Base-by-base conservation (phyloP, 1,284 basidiomycete genomes). In the Leccinum huronense region DNA sequence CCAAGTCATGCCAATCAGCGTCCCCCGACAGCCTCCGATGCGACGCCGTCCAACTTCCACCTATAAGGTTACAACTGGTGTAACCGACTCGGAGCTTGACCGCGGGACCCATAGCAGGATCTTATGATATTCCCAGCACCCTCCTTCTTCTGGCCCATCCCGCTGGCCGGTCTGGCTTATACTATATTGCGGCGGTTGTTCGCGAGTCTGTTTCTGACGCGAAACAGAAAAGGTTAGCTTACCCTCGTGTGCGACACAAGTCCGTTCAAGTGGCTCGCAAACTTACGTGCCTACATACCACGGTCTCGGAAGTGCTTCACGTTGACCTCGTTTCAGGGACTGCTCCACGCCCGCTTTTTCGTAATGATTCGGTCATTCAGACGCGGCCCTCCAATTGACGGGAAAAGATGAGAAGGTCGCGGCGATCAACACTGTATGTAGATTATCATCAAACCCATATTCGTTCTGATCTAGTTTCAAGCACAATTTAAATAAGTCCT, bases 341-440 rank as follows among this genome's bases (percentile, higher is more conserved):
- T 62, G 42, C 30, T 51, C 57, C 71, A 66, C 69, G 67, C 66
- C 68, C 68, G 58, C 62, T 73, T 67, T 75, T 64, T 77, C 76
- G 73, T 75, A 75, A 75, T 73, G 66, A 63, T 73, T 75, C 72
- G 66, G 74, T 76, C 75, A 75, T 66, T 67, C 64, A 66, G 59
- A 60, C 71, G 74, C 69, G 70, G 71, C 72, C 70, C 73, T 72
- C 72, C 72, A 69, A 74, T 73, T 72, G 73, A 76, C 73, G 71
- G 73, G 56, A 62, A 71, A 69, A 65, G 66, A 67, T 68, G 71
- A 70, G 78, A 81, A 80, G 77, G 53, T 75, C 74, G 75, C 81
- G 80, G 81, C 80, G 80, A 83, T 82, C 80, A 82, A 79, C 69
- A 65, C 59, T 73, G 68, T 68, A 74, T 69, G 76, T 68, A 75